Conservation (phyloP, 2,329 filamentous ascomycete genomes). For the Botrytis sinoallii region DNA sequence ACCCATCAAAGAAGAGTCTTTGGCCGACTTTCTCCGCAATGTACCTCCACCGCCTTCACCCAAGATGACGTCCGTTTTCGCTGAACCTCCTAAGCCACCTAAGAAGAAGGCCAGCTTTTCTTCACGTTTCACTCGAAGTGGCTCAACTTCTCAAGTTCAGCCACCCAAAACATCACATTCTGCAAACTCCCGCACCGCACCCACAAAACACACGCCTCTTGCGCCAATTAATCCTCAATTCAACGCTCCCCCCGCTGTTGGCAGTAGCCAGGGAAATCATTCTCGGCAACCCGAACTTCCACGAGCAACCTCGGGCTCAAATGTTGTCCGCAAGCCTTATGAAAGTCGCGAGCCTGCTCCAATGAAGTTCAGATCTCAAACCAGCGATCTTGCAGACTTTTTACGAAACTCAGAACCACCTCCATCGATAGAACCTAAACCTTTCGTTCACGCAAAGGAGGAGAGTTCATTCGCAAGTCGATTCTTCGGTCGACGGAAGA, state of each 20-base stretch:
- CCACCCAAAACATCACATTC: slow-evolving; percentile 37
- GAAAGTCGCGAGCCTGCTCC: slow-evolving; percentile 34
- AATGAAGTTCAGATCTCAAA: slow-evolving; percentile 40
- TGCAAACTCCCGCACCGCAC: slow-evolving; percentile 35
- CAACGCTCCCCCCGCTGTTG: slow-evolving; percentile 52
- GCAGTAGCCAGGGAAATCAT: slow-evolving; percentile 39
- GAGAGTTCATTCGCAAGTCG: slow-evolving; percentile 18
- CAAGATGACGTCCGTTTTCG: slow-evolving; percentile 28
- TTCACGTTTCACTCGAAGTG: slow-evolving; percentile 49
- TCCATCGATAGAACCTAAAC: neutral
- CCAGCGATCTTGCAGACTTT: slow-evolving; percentile 70
- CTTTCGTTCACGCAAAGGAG: slow-evolving; percentile 14
- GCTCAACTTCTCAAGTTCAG: slow-evolving; percentile 39
- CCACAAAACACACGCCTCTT: slow-evolving; percentile 35
- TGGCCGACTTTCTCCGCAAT: slow-evolving; percentile 71
- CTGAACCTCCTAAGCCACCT: slow-evolving; percentile 21
- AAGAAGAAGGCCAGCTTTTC: slow-evolving; percentile 64
- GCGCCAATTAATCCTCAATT: slow-evolving; percentile 41
- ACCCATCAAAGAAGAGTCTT: slow-evolving; percentile 54
- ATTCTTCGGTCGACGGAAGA: slow-evolving; percentile 19
- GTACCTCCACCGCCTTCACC: slow-evolving; percentile 61
- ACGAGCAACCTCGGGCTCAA: slow-evolving; percentile 23
- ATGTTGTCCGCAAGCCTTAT: slow-evolving; percentile 51
- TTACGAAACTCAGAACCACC: slow-evolving; percentile 42
- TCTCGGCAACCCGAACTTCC: slow-evolving; percentile 28